Evolutionary conservation across 352 stramenopile genomes (phyloP), one percentile per base, ranked within the genome.

Genomic region (Plasmopara halstedii): DNA sequence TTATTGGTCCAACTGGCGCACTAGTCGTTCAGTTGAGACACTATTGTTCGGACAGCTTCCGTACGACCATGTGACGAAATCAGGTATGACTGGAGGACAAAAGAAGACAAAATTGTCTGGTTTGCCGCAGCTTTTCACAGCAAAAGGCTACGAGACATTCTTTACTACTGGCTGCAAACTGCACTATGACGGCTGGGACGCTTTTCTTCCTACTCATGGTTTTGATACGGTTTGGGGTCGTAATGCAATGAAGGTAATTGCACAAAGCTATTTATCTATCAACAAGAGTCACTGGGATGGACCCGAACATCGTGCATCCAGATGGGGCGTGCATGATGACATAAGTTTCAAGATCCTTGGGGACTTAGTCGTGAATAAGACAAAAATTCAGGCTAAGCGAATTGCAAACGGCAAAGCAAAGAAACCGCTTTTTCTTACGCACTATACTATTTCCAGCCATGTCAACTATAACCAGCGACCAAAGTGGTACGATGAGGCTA

Each of bases 381-480:
- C 64, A 2, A 51, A 53, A 29, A 50, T 56, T 7, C 71, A 80
- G 42, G 29, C 27, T 0, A 42, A 58, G 2, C 63, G 60, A 7
- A 40, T 68, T 6, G 38, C 34, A 0, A 41, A 33, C 1, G 58
- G 55, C 0, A 19, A 69, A 21, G 17, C 48, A 0, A 79, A 74
- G 53, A 58, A 62, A 22, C 66, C 72, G 20, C 67, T 75, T 7
- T 82, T 78, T 32, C 46, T 80, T 13, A 81, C 60, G 4, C 67
- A 79, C 41, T 84, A 82, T 52, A 79, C 69, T 4, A 82, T 84
- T 47, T 76, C 66, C 3, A 81, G 66, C 36, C 72, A 84, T 54
- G 56, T 54, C 18, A 46, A 56, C 27, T 84, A 67, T 37, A 27
- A 48, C 14, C 42, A 66, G 0, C 48, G 54, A 6, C 64, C 72